Conservation (phyloP, 495 filamentous ascomycete genomes). For the Xylaria cubensis region DNA sequence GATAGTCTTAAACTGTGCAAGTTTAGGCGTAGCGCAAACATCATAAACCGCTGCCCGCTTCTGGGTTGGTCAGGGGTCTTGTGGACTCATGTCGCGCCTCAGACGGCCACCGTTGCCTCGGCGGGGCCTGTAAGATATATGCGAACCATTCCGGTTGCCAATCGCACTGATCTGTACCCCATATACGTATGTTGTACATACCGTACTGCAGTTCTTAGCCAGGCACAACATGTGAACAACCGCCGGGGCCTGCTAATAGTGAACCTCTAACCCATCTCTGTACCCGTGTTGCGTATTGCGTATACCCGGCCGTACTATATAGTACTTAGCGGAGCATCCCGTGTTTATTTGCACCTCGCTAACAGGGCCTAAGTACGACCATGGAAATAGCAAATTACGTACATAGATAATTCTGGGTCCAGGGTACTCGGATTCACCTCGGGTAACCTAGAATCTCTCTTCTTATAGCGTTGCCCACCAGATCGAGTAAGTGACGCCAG, state of each 20-base stretch:
- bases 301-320: background rate
- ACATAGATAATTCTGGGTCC: background rate
- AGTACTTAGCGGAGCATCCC: slow-evolving; percentile 6
- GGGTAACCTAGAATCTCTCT: background rate
- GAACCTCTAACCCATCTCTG: slow-evolving; percentile 1
- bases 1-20: slow-evolving; percentile 4
- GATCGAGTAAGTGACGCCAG: slow-evolving; percentile 9
- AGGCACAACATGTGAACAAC: slow-evolving; percentile 17
- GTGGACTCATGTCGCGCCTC: background rate
- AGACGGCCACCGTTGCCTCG: slow-evolving; percentile 6
- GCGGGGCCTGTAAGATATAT: slow-evolving; percentile 19
- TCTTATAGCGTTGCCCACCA: background rate
- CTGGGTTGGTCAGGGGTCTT: slow-evolving; percentile 15
- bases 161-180: slow-evolving; percentile 21
- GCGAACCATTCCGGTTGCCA: slow-evolving; percentile 17
- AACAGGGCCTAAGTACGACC: background rate
- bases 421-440: background rate
- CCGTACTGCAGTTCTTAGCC: slow-evolving; percentile 7
- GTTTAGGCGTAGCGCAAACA: background rate
- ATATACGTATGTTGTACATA: slow-evolving; percentile 12
- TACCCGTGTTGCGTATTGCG: background rate
- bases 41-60: slow-evolving; percentile 13
- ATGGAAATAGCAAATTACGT: slow-evolving; percentile 17
- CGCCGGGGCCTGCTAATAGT: background rate
- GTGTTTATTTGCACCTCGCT: slow-evolving; percentile 15